Evolutionary conservation across 2,329 filamentous ascomycete genomes (phyloP).

Genomic region (Orbilia ellipsospora): DNA sequence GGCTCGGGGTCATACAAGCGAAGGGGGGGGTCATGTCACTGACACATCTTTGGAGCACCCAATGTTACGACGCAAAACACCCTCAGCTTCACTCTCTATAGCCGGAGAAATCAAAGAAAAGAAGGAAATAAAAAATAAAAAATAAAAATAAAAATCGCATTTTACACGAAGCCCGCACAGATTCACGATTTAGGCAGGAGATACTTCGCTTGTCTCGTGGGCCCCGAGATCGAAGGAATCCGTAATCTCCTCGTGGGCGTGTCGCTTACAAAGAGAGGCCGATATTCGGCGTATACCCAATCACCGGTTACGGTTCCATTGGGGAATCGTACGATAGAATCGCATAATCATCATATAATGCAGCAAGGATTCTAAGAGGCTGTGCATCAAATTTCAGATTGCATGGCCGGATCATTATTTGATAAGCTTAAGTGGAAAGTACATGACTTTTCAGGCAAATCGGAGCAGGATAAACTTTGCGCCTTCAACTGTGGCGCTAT

Average conservation of each 20-base stretch:
- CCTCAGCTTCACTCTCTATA: constrained; percentile 3
- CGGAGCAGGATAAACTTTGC: not conserved
- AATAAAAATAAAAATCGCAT: not conserved
- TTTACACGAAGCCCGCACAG: not conserved
- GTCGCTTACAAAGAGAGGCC: constrained; percentile 12
- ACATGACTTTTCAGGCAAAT: not conserved
- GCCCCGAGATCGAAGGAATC: not conserved
- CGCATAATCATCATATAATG: not conserved
- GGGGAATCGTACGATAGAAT: not conserved
- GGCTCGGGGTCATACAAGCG: constrained; percentile 8
- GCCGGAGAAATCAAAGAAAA: not conserved
- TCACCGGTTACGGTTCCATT: not conserved
- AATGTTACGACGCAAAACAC: constrained; percentile 16
- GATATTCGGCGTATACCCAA: constrained; percentile 14
- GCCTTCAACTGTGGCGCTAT: not conserved
- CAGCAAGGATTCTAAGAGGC: constrained; percentile 1
- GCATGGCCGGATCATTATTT: not conserved
- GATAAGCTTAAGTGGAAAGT: constrained; percentile 7
- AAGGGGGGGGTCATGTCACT: not conserved
- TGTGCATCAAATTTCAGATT: constrained; percentile 3
- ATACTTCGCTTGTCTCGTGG: constrained; percentile 6
- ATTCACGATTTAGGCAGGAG: constrained; percentile 14
- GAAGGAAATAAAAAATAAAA: too few species aligned
- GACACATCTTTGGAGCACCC: constrained; percentile 33
- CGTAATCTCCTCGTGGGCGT: not conserved